Evolutionary conservation across 2,329 filamentous ascomycete species (phyloP).

Genomic region (Penicillium hordei): DNA sequence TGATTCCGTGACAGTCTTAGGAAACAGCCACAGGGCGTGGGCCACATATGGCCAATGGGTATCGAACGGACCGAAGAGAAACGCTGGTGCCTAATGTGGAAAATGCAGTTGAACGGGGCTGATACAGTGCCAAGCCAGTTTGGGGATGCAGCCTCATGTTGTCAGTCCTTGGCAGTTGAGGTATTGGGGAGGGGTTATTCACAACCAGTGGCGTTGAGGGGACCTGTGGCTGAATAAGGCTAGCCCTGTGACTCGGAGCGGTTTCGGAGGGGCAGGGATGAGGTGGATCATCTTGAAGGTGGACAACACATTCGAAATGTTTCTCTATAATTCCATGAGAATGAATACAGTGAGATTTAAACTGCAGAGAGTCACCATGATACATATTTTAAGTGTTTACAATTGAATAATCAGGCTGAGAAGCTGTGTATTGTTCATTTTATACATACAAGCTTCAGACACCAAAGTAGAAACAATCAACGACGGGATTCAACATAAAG

Average conservation of each 20-base stretch:
- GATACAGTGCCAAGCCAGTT: constrained; percentile 1
- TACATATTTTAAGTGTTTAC: background rate
- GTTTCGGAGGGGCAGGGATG: background rate
- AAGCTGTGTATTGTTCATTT: background rate
- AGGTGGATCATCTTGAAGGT: background rate
- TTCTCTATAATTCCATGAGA: background rate
- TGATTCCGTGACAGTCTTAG: background rate
- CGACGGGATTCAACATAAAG: background rate
- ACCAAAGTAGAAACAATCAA: background rate
- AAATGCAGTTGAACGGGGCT: constrained; percentile 3
- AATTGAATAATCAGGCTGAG: background rate
- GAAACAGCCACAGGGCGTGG: constrained; percentile 3
- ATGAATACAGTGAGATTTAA: too few relatives aligned
- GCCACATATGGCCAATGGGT: background rate
- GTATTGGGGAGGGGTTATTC: background rate
- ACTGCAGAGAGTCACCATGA: too few relatives aligned
- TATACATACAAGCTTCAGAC: background rate
- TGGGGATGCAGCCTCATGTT: constrained; percentile 12
- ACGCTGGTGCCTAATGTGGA: constrained; percentile 21
- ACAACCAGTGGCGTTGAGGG: constrained; percentile 1
- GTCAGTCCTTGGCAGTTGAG: constrained; percentile 12
- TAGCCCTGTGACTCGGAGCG: constrained; percentile 5
- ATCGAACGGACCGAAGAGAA: background rate
- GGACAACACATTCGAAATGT: background rate
- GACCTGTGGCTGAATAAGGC: constrained; percentile 9